Base-by-base conservation (phyloP, 2,329 filamentous ascomycete genomes). In the Acrocalymma vagum region DNA sequence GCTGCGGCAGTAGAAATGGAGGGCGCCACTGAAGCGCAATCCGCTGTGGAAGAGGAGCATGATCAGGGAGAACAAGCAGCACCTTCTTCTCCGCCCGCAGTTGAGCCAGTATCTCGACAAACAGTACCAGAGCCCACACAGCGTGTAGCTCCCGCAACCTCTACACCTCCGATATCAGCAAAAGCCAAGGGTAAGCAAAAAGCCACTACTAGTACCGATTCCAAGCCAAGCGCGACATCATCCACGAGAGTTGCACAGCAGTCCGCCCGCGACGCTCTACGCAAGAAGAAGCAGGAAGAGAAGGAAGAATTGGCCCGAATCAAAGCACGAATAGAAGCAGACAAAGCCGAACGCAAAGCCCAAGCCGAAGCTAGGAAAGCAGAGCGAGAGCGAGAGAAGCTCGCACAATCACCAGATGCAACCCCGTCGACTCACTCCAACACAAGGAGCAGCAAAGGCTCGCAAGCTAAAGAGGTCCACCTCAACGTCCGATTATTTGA, bases 401-500 rank as follows among this genome's bases (percentile, higher is more conserved):
- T 42, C 11, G 34, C 42, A 6, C 28, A 38, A 10, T 28, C 48
- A 9, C 41, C 39, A 25, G 24, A 29, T 31, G 6, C 44, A 45
- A 28, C 38, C 23, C 9, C 44, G 33, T 6, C 34, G 24, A 21
- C 44, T 34, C 32, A 25, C 34, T 20, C 41, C 9, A 25, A 29
- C 23, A 36, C 48, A 22, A 31, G 36, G 23, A 40, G 60, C 53
- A 24, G 65, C 60, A 41, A 53, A 31, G 58, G 58, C 11, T 61
- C 63, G 6, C 62, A 61, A 49, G 38, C 67, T 55, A 54, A 56
- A 42, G 53, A 55, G 7, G 63, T 71, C 9, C 56, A 62, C 13
- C 73, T 96, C 1, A 90, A 94, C 58, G 82, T 96, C 13, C 83
- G 92, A 6, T 76, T 96, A 0, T 88, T 95, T 41, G 90, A 96